phyloP scores from a whole-genome alignment of 371 early-diverging fungal species.

The Mortierella sp. region DNA sequence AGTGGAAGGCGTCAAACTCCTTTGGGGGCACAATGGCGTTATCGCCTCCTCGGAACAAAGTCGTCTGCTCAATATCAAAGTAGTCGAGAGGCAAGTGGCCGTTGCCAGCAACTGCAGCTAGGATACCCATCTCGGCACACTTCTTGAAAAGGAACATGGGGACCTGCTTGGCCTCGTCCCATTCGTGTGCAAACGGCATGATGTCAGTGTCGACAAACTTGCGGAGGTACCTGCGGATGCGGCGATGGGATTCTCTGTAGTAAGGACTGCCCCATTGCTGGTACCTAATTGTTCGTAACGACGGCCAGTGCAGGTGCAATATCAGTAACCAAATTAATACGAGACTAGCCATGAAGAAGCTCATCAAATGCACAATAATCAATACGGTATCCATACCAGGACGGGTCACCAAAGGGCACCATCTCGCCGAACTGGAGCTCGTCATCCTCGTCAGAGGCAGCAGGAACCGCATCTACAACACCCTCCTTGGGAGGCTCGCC shows the following conservation, averaged over 20 bases:
- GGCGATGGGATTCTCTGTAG: constrained; percentile 83
- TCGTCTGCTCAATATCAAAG: constrained; percentile 39
- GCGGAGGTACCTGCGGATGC: constrained; percentile 74
- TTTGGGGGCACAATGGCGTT: constrained; percentile 61
- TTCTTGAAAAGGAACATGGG: constrained; percentile 76
- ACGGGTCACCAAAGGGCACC: constrained; percentile 87
- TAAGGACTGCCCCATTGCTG: constrained; percentile 79
- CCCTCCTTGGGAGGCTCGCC: constrained; percentile 56
- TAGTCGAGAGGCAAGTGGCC: constrained; percentile 51
- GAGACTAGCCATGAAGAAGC: no score
- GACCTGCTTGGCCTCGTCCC: constrained; percentile 87
- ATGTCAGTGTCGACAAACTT: constrained; percentile 85
- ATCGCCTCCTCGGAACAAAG: constrained; percentile 51
- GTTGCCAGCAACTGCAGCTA: constrained; percentile 70
- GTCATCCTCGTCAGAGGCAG: constrained; percentile 34
- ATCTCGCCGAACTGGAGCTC: constrained; percentile 77
- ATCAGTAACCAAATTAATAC: no score
- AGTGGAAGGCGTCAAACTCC: constrained; percentile 84
- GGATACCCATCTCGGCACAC: constrained; percentile 80
- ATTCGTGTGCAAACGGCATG: constrained; percentile 85
- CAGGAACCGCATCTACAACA: constrained; percentile 26
- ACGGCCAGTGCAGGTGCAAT: neutral
- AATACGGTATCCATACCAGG: no score
- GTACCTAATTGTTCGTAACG: constrained; percentile 57
- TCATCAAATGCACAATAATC: no score